phyloP scores from a whole-genome alignment of 2,329 filamentous ascomycete species.

The Herpomyces periplanetae region DNA sequence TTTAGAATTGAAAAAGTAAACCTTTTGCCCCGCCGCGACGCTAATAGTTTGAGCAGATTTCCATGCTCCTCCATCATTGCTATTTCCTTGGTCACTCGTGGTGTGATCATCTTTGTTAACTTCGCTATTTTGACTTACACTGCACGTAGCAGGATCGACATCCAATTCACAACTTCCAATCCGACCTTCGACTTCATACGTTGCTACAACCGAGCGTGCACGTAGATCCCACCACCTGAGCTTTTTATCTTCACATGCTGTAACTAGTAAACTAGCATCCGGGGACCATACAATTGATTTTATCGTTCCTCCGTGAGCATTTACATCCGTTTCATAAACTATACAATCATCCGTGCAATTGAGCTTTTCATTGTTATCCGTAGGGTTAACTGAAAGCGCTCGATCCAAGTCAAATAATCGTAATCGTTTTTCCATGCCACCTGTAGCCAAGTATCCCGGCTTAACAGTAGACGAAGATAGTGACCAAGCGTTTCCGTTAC shows the following conservation, averaged over 20 bases:
- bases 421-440: constrained; percentile 81
- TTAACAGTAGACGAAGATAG: too few relatives aligned
- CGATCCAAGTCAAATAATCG: constrained; percentile 58
- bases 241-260: constrained; percentile 57
- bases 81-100: constrained; percentile 11
- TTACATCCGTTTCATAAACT: constrained; percentile 46
- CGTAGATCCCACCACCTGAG: constrained; percentile 81
- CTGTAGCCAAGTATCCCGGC: constrained; percentile 62
- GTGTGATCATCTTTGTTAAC: too few relatives aligned
- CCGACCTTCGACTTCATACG: constrained; percentile 37
- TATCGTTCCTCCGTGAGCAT: constrained; percentile 50
- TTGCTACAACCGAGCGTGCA: constrained; percentile 27
- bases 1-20: constrained; percentile 55
- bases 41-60: constrained; percentile 39
- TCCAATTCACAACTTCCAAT: constrained; percentile 80
- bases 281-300: constrained; percentile 75
- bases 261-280: constrained; percentile 56
- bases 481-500: too few relatives aligned
- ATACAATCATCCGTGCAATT: constrained; percentile 6
- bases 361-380: constrained; percentile 4
- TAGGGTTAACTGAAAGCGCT: constrained; percentile 2
- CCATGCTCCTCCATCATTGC: constrained; percentile 21
- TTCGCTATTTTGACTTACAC: too few relatives aligned
- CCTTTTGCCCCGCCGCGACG: constrained; percentile 68
- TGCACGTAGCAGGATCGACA: too few relatives aligned